Evolutionary conservation across 2,329 filamentous ascomycete genomes (phyloP).

Genomic region (Exophiala calicioides): DNA sequence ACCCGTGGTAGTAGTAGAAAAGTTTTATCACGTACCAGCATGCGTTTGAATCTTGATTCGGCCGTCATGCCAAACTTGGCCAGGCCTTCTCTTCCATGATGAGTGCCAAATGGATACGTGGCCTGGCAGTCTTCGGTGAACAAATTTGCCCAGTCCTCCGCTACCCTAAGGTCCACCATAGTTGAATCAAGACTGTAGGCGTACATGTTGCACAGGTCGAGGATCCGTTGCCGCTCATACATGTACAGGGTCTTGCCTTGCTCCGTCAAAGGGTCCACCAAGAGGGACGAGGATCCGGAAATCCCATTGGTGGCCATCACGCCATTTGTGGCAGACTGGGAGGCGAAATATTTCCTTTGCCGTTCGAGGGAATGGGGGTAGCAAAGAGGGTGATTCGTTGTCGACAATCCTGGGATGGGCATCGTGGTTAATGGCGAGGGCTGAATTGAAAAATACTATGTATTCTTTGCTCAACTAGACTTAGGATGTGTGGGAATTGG

Average conservation of each 20-base stretch:
- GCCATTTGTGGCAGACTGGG: no score
- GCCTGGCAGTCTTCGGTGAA: constrained; percentile 12
- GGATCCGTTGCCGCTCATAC: constrained; percentile 9
- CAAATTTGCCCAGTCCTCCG: constrained; percentile 10
- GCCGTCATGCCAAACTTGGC: constrained; percentile 11
- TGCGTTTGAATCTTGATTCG: constrained; percentile 10
- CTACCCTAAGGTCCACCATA: constrained; percentile 9
- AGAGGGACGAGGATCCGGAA: no score
- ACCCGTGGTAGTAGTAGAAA: no score
- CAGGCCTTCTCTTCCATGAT: constrained; percentile 14
- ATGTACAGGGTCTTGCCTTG: constrained; percentile 11
- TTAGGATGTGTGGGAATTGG: no score
- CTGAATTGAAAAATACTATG: no score
- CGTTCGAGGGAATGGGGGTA: background rate
- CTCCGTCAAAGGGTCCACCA: constrained; percentile 1
- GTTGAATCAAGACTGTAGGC: constrained; percentile 12
- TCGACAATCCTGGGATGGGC: no score
- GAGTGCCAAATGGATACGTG: constrained; percentile 11
- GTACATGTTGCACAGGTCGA: constrained; percentile 13
- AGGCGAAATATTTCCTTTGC: constrained; percentile 3
- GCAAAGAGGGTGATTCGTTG: constrained; percentile 5
- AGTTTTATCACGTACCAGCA: constrained; percentile 13
- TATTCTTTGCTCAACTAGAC: no score
- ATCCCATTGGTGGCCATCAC: no score
- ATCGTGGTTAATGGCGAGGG: no score